phyloP scores from a whole-genome alignment of 2,329 filamentous ascomycete species.

The Pestalotiopsis sp. region DNA sequence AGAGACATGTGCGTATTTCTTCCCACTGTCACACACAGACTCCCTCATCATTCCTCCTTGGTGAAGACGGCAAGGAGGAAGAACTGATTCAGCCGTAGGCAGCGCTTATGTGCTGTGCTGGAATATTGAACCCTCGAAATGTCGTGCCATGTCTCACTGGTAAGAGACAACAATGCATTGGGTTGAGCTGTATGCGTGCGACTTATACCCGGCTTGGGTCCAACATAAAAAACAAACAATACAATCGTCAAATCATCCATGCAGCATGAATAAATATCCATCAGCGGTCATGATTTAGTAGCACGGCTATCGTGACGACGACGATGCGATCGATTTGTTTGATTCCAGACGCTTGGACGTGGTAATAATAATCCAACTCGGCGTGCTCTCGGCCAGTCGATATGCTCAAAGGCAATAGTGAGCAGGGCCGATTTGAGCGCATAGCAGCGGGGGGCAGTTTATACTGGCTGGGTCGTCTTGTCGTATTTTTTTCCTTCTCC shows the following conservation, averaged over 20 bases:
- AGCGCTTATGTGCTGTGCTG: not conserved
- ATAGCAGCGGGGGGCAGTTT: not conserved
- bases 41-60: not conserved
- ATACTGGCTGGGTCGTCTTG: not conserved
- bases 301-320: not conserved
- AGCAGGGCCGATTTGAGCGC: not conserved
- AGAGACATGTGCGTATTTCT: not conserved
- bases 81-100: not conserved
- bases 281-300: not conserved
- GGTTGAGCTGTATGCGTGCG: too few species aligned
- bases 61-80: not conserved
- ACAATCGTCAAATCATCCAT: not conserved
- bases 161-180: not conserved
- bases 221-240: not conserved
- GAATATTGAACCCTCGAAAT: not conserved
- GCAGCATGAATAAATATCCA: not conserved
- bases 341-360: not conserved
- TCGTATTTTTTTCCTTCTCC: not conserved
- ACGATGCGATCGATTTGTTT: not conserved
- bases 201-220: not conserved
- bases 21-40: not conserved
- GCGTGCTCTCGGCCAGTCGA: not conserved
- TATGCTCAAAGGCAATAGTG: not conserved
- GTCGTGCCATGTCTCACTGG: constrained; percentile 7
- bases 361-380: not conserved